Evolutionary conservation across 331 rosid species (phyloP).

Genomic region (Saraca asoca): DNA sequence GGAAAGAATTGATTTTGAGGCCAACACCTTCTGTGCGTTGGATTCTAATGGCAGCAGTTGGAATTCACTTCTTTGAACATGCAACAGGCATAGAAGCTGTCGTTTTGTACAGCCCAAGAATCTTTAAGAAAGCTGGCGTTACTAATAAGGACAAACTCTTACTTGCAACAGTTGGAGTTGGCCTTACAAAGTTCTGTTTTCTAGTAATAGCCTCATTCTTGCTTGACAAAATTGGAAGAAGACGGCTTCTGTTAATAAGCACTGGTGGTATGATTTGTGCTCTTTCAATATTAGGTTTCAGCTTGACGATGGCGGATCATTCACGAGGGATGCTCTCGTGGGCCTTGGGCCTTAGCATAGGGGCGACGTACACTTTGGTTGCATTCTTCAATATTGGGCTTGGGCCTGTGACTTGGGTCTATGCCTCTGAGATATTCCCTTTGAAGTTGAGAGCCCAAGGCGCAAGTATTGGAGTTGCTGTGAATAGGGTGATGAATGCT

Average conservation of each 20-base stretch:
- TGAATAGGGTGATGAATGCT: conserved; percentile 75
- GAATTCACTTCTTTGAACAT: conserved; percentile 82
- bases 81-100: conserved; percentile 84
- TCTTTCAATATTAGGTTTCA: conserved; percentile 45
- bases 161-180: conserved; percentile 67
- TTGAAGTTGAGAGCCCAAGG: conserved; percentile 72
- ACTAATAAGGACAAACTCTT: conserved; percentile 57
- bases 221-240: conserved; percentile 69
- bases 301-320: conserved; percentile 53
- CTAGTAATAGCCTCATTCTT: conserved; percentile 49
- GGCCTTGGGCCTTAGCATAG: conserved; percentile 60
- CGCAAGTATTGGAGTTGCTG: conserved; percentile 62
- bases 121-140: conserved; percentile 76
- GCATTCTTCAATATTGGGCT: conserved; percentile 72
- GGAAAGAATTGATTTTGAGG: conserved; percentile 60
- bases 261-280: conserved; percentile 54
- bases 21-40: conserved; percentile 65
- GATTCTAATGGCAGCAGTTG: conserved; percentile 64
- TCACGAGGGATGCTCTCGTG: conserved; percentile 42
- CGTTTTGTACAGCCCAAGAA: conserved; percentile 75
- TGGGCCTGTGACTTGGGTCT: conserved; percentile 85
- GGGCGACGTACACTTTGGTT: conserved; percentile 47
- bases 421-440: conserved; percentile 79
- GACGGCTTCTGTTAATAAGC: conserved; percentile 51
- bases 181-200: conserved; percentile 51